Evolutionary conservation across 2,329 filamentous ascomycete species (phyloP), one percentile per base, ranked within the genome.

Genomic region (Plenodomus tracheiphilus): DNA sequence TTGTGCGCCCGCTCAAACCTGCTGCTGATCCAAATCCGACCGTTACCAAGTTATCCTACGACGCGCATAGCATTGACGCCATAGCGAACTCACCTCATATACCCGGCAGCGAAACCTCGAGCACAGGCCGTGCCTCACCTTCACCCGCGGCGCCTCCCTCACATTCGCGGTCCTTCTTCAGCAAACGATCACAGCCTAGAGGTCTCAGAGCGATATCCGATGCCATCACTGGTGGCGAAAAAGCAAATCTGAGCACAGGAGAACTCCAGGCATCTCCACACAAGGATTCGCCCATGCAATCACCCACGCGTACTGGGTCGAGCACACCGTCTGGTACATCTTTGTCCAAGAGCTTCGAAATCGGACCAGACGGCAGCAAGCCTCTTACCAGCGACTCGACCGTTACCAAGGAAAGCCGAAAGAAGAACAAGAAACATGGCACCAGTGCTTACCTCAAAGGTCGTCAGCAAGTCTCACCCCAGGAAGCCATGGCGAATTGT

Each of bases 361-460:
- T 92, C 1, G 89, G 93, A 43, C 91, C 88, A 36, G 83, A 85
- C 0, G 87, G 71, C n/a, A 60, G 50, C 42, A 65, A 68, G 32
- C 62, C 66, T 32, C 52, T 68, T 11, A 75, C 74, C 6, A 62
- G 81, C 28, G 73, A 74, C 5, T 74, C 75, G 16, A 76, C 75
- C 37, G 72, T 73, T 2, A 73, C 72, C 10, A 73, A 75, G 40
- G 66, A 66, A 39, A 50, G 50, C 8, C 58, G 56, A 47, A 68
- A 64, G 47, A 69, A 68, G 53, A 92, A 93, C 74, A 84, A 85
- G 43, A 99, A 99, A 77, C 95, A 97, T 70, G 87, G 91, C 49
- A 99, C 94, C 0, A 97, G 92, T 65, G 94, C 94, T 1, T 99
- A 97, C 73, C 89, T 86, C 16, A 87, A 89, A 22, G 94, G 94